phyloP scores from a whole-genome alignment of 1,284 basidiomycete genomes.

The Clitocybe nebularis region DNA sequence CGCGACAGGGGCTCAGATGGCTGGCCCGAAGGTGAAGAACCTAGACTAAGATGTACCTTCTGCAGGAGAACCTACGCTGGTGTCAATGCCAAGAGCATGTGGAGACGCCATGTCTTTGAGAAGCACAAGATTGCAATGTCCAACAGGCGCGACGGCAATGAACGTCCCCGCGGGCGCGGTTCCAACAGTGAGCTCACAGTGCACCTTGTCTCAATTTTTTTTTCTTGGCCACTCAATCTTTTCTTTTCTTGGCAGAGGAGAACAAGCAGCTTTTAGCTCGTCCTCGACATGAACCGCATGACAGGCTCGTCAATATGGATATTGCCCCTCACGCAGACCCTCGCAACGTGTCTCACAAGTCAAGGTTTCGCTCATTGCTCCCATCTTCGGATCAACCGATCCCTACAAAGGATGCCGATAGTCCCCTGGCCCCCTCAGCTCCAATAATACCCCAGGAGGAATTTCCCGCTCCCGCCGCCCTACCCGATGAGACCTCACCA shows the following conservation, averaged over 20 bases:
- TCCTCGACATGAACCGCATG: constrained; percentile 32
- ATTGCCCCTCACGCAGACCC: constrained; percentile 33
- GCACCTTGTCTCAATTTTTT: constrained; percentile 10
- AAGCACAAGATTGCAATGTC: constrained; percentile 85
- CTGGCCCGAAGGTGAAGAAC: constrained; percentile 75
- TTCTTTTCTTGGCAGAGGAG: constrained; percentile 41
- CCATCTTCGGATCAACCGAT: constrained; percentile 16
- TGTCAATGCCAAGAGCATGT: constrained; percentile 84
- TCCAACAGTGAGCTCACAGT: constrained; percentile 52
- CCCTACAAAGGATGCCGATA: constrained; percentile 14
- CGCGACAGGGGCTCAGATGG: constrained; percentile 59
- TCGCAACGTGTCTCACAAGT: constrained; percentile 32
- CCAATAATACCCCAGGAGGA: constrained; percentile 19
- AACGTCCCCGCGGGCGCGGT: constrained; percentile 56
- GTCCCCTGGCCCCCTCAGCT: constrained; percentile 6
- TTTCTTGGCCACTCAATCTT: not conserved
- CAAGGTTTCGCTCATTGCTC: constrained; percentile 35
- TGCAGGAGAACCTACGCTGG: constrained; percentile 76
- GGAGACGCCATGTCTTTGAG: constrained; percentile 79
- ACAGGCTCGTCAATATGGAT: constrained; percentile 36
- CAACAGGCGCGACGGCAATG: constrained; percentile 66
- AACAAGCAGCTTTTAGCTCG: constrained; percentile 30
- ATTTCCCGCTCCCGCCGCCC: constrained; percentile 15
- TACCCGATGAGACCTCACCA: constrained; percentile 9
- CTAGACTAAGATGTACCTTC: constrained; percentile 74